Base-by-base conservation (phyloP, 176 grass and related monocot genomes). In the Canna indica region DNA sequence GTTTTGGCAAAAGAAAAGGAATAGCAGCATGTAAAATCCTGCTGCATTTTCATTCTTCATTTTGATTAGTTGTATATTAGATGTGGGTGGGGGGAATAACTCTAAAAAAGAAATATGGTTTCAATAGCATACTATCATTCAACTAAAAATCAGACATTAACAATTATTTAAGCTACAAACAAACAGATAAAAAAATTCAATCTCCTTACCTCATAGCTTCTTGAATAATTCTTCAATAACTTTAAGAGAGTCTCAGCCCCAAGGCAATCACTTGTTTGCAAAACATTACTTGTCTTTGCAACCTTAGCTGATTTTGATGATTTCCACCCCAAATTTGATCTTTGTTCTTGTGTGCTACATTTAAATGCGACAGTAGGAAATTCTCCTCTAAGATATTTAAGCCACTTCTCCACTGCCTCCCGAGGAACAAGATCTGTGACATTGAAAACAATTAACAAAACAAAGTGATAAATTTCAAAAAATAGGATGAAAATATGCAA, bases 321-420 rank as follows among this genome's bases (percentile, higher is more conserved):
- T 82, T 93, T 97, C 94, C 94, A 87, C 16, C 94, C 88, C 53
- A 97, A 81, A 80, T 97, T 97, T 25, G 84, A 87, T 64, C 77
- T 90, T 77, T 97, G 93, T 68, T 97, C 76, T 83, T 97, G 88
- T 56, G 93, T 97, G 77, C 87, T 97, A 59, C 93, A 97, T 78
- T 97, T 92, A 66, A 92, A 97, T 25, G 93, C 93, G 70, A 97
- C 86, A 58, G 89, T 75, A 7, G 93, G 86, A 67, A 97, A 77
- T 73, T 92, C 93, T 86, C 85, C 84, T 63, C 93, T 91, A 36
- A 92, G 82, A 76, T 92, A 92, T 0, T 67, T 90, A 63, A 92
- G 86, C 93, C 93, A 97, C 72, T 92, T 97, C 59, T 97, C 86
- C 0, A 90, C 81, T 0, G 86, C 64, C 70, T 92, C 88, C 64